Evolutionary conservation across 1,284 basidiomycete genomes (phyloP).

Genomic region (Leccinum insolens): DNA sequence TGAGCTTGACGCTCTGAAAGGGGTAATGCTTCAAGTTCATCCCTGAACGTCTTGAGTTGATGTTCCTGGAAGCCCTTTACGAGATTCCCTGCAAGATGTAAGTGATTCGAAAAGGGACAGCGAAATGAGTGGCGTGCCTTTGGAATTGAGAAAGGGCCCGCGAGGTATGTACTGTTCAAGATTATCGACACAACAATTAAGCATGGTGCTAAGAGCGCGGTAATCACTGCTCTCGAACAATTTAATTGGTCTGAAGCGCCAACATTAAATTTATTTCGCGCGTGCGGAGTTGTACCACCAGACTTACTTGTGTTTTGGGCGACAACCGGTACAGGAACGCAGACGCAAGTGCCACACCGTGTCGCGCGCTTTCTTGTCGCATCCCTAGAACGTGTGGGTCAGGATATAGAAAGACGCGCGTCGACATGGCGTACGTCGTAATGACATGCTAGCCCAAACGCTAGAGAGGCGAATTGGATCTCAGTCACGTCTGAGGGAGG

Average conservation of each 20-base stretch:
- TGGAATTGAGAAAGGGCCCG: constrained; percentile 28
- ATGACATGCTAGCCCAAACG: constrained; percentile 34
- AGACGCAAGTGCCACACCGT: constrained; percentile 35
- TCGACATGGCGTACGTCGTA: constrained; percentile 22
- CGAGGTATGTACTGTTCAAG: constrained; percentile 31
- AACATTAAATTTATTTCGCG: neutral
- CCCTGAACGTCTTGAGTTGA: constrained; percentile 23
- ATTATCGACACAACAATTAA: constrained; percentile 13
- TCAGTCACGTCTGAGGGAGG: constrained; percentile 35
- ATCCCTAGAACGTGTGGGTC: constrained; percentile 25
- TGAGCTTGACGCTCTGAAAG: constrained; percentile 22
- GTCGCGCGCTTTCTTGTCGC: constrained; percentile 29
- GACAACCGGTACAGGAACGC: constrained; percentile 30
- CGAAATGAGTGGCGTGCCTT: constrained; percentile 17
- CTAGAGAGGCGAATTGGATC: constrained; percentile 36
- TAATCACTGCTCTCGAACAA: constrained; percentile 11
- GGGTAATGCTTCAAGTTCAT: constrained; percentile 18
- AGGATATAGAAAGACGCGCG: neutral
- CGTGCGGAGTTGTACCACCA: neutral
- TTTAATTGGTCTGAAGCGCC: constrained; percentile 24
- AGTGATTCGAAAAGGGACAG: constrained; percentile 7
- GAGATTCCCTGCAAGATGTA: constrained; percentile 19
- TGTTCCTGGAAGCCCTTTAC: constrained; percentile 29
- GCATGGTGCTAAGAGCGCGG: constrained; percentile 12
- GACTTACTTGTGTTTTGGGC: constrained; percentile 30